These are phyloP conservation scores for Puccinia polysora DNA, from an alignment of 1,284 basidiomycete species.

Conservation along the genomic window DNA sequence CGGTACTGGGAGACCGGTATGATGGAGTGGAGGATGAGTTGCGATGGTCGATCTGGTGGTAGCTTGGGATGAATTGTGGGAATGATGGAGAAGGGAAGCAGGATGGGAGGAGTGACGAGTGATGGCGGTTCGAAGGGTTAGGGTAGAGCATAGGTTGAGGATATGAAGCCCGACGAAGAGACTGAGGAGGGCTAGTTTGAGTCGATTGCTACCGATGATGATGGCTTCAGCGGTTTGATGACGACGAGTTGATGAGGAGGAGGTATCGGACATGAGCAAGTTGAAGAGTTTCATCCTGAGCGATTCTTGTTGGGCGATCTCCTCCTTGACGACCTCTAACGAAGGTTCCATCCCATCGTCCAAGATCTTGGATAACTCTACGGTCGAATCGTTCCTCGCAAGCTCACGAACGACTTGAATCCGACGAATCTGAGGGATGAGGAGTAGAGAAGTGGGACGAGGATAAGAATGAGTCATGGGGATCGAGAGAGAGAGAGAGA, in stretches of 20 bases:
- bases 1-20: background rate
- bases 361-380: slow-evolving; percentile 31
- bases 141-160: slow-evolving; percentile 86
- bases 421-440: slow-evolving; percentile 17
- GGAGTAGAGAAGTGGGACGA: too few species aligned
- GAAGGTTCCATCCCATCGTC: slow-evolving; percentile 38
- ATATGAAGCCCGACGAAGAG: slow-evolving; percentile 83
- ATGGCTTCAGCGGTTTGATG: background rate
- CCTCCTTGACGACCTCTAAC: slow-evolving; percentile 23
- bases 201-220: slow-evolving; percentile 24
- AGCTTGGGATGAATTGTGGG: background rate
- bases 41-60: background rate
- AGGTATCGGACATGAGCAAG: slow-evolving; percentile 17
- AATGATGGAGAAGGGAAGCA: slow-evolving; percentile 12
- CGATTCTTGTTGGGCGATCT: slow-evolving; percentile 38
- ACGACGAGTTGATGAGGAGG: background rate
- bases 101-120: slow-evolving; percentile 57
- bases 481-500: background rate
- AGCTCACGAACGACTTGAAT: slow-evolving; percentile 38
- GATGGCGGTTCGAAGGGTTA: slow-evolving; percentile 68
- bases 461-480: background rate
- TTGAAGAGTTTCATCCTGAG: slow-evolving; percentile 24
- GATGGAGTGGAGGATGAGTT: background rate
- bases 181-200: slow-evolving; percentile 28
- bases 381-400: slow-evolving; percentile 29